Percentiles rank a stretch among this genome's conserved stretches.
Evolutionary conservation across 2,329 filamentous ascomycete species (phyloP).

Genomic region (Hirsutella rhossiliensis): DNA sequence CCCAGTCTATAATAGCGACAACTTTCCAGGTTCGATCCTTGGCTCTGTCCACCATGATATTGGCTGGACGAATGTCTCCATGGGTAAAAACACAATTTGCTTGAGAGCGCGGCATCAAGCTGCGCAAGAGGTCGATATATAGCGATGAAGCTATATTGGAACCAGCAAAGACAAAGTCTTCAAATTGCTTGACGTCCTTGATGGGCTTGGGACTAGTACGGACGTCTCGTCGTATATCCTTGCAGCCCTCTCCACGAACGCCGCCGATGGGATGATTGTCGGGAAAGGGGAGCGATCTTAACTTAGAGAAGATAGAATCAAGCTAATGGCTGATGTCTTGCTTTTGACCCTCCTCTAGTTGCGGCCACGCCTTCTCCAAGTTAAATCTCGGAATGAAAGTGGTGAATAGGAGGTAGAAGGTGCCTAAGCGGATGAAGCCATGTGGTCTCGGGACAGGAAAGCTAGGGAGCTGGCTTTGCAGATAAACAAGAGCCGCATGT

Average conservation of each 20-base stretch:
- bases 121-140: constrained; percentile 4
- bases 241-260: constrained; percentile 4
- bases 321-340: constrained; percentile 5
- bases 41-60: background rate
- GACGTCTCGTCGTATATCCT: constrained; percentile 3
- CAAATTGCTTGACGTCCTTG: constrained; percentile 1
- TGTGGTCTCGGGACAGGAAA: constrained; percentile 5
- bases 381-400: constrained; percentile 5
- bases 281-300: constrained; percentile 6
- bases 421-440: constrained; percentile 5
- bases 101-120: background rate
- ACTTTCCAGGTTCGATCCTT: constrained; percentile 5
- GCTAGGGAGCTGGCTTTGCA: constrained; percentile 3
- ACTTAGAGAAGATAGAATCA: constrained; percentile 3
- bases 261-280: constrained; percentile 2
- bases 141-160: constrained; percentile 3
- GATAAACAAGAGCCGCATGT: constrained; percentile 4
- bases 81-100: constrained; percentile 5
- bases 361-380: constrained; percentile 5
- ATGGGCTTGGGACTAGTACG: constrained; percentile 1
- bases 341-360: constrained; percentile 5
- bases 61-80: background rate
- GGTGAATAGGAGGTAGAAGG: constrained; percentile 5
- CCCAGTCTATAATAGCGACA: constrained; percentile 8
- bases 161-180: constrained; percentile 6